Base-by-base conservation (phyloP, 2,329 filamentous ascomycete species). In the Fusarium sterilihyphosum region DNA sequence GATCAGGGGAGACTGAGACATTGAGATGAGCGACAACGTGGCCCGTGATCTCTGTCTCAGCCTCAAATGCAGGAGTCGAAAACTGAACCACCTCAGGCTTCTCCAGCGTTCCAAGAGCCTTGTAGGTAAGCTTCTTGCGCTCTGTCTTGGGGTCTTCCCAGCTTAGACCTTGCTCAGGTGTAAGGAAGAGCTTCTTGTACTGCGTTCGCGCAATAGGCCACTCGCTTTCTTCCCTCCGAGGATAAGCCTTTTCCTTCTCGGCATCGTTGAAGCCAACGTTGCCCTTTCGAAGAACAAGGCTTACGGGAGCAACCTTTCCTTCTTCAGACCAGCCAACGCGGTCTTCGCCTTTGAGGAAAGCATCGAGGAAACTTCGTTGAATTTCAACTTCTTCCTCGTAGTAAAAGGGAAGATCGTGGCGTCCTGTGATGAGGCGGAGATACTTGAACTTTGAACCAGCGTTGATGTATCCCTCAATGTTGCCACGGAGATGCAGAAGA, bases 401-500 rank as follows among this genome's bases (percentile, higher is more conserved):
- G 82, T 93, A 94, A 79, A 94, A 93, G 0, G 92, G 92, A 4
- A 94, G 84, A 75, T 94, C 92, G 71, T 94, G 92, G 0, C 92
- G 86, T 5, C 92, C 92, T 1, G 88, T 91, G 77, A 93, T 92
- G 79, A 93, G 90, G 12, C 92, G 88, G 1, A 94, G 84, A 73
- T 92, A 94, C 79, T 94, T 94, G 70, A 90, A 84, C 66, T 90
- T 85, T 1, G 91, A 93, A 2, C 91, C 90, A 0, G 92, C 91
- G 54, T 90, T 85, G 4, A 83, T 83, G 65, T 88, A 94, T 0
- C 92, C 92, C 75, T 92, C 86, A 13, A 94, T 85, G 73, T 94
- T 94, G 5, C 92, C 92, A 13, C 92, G 86, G 10, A 93, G 85
- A 74, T 94, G 92, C 3, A 94, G 85, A 8, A 91, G 80, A 54